Evolutionary conservation across 2,329 filamentous ascomycete species (phyloP).

Genomic region (Rhexocercosporidium sp.): DNA sequence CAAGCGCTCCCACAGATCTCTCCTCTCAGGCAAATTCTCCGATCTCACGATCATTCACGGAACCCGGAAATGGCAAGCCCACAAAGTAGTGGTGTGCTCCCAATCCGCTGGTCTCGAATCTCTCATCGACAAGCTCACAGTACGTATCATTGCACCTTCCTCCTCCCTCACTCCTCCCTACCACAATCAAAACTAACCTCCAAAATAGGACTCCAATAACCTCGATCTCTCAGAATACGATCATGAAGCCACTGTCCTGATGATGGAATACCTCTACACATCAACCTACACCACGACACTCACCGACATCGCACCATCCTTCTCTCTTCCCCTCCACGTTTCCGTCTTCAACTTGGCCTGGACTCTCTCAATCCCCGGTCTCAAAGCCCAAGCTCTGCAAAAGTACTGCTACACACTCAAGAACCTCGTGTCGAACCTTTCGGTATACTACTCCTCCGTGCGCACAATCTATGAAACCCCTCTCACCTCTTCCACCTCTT

Average conservation of each 20-base stretch:
- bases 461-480: slow-evolving; percentile 21
- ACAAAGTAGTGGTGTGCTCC: slow-evolving; percentile 35
- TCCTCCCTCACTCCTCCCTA: neutral
- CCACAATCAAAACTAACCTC: neutral
- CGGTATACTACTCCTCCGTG: slow-evolving; percentile 21
- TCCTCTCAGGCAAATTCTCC: slow-evolving; percentile 34
- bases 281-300: slow-evolving; percentile 23
- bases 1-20: slow-evolving; percentile 25
- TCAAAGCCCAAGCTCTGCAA: slow-evolving; percentile 18
- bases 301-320: slow-evolving; percentile 1
- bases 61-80: slow-evolving; percentile 31
- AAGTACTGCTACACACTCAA: slow-evolving; percentile 10
- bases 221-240: slow-evolving; percentile 28
- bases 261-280: slow-evolving; percentile 37
- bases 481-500: neutral
- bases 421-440: slow-evolving; percentile 7
- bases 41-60: slow-evolving; percentile 34
- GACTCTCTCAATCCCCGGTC: slow-evolving; percentile 19
- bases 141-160: neutral
- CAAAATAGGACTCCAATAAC: neutral
- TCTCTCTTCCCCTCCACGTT: slow-evolving; percentile 25
- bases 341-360: slow-evolving; percentile 30
- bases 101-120: slow-evolving; percentile 34
- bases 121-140: slow-evolving; percentile 19
- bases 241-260: slow-evolving; percentile 7